Base-by-base conservation (phyloP, 2,329 filamentous ascomycete species). In the Colletotrichum orbiculare region DNA sequence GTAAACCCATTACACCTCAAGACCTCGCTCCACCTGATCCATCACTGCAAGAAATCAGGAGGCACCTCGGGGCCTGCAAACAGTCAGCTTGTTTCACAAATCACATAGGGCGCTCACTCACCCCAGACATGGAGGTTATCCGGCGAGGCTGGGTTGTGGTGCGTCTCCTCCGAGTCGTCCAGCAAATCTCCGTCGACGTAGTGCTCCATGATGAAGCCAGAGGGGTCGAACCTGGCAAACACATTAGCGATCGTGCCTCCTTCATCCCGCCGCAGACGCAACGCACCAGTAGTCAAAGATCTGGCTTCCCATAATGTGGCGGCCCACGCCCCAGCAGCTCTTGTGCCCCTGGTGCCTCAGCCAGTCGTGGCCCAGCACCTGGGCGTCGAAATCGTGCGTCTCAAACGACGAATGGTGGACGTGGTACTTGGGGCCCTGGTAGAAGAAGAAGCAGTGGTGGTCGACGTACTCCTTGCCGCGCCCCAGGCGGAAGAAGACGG, bases 141-240 rank as follows among this genome's bases (percentile, higher is more conserved):
- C 3, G 80, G 79, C 34, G 76, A 75, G 1, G 78, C 77, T 64
- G 75, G 70, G 11, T 73, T 79, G 11, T 69, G 73, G 67, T 83
- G 80, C 4, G 80, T 81, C 17, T 80, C 83, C 45, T 85, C 82
- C 15, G 79, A 83, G 66, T 86, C 80, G 64, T 86, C 79, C 2
- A 91, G 82, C 68, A 90, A 70, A 75, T 92, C 90, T 1, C 90
- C 89, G 73, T 92, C 90, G 13, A 89, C 86, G 70, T 92, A 92
- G 74, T 91, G 88, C 76, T 91, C 88, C 71, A 91, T 78, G 75
- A 91, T 89, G 71, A 89, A 89, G 0, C 81, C 80, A 3, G 79
- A 82, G 0, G 85, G 85, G 75, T 91, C 89, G 71, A 86, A 89
- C 88, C 87, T 66, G 13, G 53, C 4, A 6, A 13, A 25, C 35